A percentile compares a stretch with the other conserved stretches of the same genome.
phyloP scores from a whole-genome alignment of 768 basidiomycete species.

The Boletellus ananiceps region DNA sequence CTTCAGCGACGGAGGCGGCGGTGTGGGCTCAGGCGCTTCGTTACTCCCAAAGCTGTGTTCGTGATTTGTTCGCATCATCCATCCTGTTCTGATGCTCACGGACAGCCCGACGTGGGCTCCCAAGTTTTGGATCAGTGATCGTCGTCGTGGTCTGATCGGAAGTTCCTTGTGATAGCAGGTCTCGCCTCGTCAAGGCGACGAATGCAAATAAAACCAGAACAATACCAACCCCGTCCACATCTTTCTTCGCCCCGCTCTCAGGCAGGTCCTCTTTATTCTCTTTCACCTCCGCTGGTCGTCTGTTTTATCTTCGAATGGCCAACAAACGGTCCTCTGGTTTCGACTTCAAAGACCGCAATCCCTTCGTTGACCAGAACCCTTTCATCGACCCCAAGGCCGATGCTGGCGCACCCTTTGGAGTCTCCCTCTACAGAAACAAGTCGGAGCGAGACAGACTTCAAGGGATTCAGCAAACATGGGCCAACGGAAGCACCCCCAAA shows the following conservation, averaged over 20 bases:
- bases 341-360: conserved; percentile 61
- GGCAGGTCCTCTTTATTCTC: conserved; percentile 27
- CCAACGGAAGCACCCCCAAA: conserved; percentile 26
- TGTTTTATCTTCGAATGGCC: conserved; percentile 24
- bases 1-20: no score
- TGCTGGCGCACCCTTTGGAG: conserved; percentile 23
- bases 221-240: no score
- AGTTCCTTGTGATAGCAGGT: no score
- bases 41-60: no score
- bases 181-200: no score
- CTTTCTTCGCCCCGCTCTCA: conserved; percentile 9
- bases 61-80: no score
- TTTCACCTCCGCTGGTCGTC: conserved; percentile 15
- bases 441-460: conserved; percentile 80
- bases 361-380: conserved; percentile 51
- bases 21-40: no score
- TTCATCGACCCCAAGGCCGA: conserved; percentile 30
- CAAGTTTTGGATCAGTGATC: no score
- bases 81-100: no score
- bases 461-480: conserved; percentile 68
- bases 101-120: no score
- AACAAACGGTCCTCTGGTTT: conserved; percentile 54
- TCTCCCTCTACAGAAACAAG: conserved; percentile 77
- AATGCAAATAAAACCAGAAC: no score
- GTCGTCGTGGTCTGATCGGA: no score